These are phyloP conservation scores for Clohesyomyces aquaticus DNA, from an alignment of 495 filamentous ascomycete genomes.

Conservation along the genomic window DNA sequence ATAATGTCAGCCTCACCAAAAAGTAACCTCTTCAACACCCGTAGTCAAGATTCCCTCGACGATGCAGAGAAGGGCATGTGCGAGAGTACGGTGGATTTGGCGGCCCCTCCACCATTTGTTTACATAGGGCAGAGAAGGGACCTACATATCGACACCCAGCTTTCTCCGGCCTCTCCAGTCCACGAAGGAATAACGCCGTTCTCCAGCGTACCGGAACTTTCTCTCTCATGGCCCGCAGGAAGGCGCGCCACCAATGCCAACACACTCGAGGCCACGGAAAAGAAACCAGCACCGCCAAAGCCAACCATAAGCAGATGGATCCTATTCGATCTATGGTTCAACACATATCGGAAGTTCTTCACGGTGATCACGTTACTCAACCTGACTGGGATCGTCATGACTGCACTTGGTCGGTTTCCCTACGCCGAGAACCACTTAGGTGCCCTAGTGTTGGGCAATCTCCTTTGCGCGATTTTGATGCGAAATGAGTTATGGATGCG, in stretches of 20 bases:
- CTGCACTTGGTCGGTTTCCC: constrained; percentile 45
- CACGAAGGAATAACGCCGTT: constrained; percentile 50
- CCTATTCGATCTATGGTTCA: constrained; percentile 53
- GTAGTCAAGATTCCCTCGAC: constrained; percentile 40
- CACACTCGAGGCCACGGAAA: constrained; percentile 21
- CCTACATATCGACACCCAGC: constrained; percentile 38
- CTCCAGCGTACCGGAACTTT: constrained; percentile 44
- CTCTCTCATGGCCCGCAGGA: constrained; percentile 40
- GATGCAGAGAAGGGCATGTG: constrained; percentile 52
- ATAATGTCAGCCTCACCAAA: constrained; percentile 33
- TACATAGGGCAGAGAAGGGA: constrained; percentile 41
- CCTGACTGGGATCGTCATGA: constrained; percentile 49
- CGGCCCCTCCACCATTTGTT: constrained; percentile 41
- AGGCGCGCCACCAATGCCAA: constrained; percentile 29
- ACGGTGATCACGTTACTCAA: constrained; percentile 50
- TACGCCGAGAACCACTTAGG: constrained; percentile 52
- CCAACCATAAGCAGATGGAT: constrained; percentile 47
- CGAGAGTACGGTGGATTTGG: constrained; percentile 43
- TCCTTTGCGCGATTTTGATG: constrained; percentile 51
- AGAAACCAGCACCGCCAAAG: constrained; percentile 40
- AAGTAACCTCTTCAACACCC: constrained; percentile 21
- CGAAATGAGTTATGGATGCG: constrained; percentile 52
- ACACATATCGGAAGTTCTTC: constrained; percentile 55
- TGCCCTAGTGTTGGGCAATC: constrained; percentile 52
- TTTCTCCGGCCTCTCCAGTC: constrained; percentile 43